Base-by-base conservation (phyloP, 2,329 filamentous ascomycete genomes). In the Bimuria novae-zelandiae region DNA sequence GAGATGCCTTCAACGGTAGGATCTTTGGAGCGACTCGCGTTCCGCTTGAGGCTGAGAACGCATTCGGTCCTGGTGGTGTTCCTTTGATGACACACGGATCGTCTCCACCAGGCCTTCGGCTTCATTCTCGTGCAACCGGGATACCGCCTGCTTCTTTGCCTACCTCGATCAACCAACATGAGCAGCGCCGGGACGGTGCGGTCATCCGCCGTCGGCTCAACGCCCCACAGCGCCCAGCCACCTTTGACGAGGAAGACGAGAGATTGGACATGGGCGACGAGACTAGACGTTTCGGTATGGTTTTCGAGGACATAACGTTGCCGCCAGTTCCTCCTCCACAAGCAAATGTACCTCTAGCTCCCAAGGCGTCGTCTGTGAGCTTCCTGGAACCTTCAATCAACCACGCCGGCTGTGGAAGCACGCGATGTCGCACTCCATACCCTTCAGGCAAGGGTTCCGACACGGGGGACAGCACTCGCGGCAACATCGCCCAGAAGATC, bases 11-110 rank as follows among this genome's bases (percentile, higher is more conserved):
- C 46, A 25, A 25, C n/a, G 17, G 5, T 49, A 42, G 46, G 4
- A 41, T 42, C 17, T 49, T 49, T 35, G 46, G 46, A 40, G 14
- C 46, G 23, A 49, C 36, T 33, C 46, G 46, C n/a, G n/a, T n/a
- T n/a, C n/a, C n/a, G n/a, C n/a, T n/a, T n/a, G n/a, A n/a, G n/a
- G n/a, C n/a, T n/a, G n/a, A n/a, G n/a, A n/a, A n/a, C 10, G 36
- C 37, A 4, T 17, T 30, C 27, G 36, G 17, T 14, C n/a, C 39
- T 21, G 42, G n/a, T 5, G n/a, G 22, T 16, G 16, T 14, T 11
- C 37, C 50, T 10, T 37, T 42, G 14, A 16, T 43, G 3, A 4
- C n/a, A n/a, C n/a, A n/a, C n/a, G n/a, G n/a, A n/a, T n/a, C n/a
- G n/a, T n/a, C n/a, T n/a, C n/a, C n/a, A n/a, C n/a, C n/a, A n/a